Base-by-base conservation (phyloP, 176 grass and related monocot genomes). In the Hsuehochloa calcarea region DNA sequence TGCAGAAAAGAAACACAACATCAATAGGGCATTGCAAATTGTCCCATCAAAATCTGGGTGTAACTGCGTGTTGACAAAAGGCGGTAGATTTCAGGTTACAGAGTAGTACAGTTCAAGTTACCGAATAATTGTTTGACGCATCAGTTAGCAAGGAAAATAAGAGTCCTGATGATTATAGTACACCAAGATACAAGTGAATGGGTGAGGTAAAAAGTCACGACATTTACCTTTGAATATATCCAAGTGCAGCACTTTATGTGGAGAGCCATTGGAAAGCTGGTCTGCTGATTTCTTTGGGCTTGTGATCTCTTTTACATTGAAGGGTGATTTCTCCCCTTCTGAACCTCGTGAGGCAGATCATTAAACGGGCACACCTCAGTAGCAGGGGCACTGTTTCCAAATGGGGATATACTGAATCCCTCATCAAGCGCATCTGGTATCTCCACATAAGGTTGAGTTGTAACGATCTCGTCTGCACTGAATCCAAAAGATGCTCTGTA, bases 401-500 rank as follows among this genome's bases (percentile, higher is more conserved):
- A 99, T 35, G 96, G 96, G 70, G 84, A 96, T 80, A 99, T 99
- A 51, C 91, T 96, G 74, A 99, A 99, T 43, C 91, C 95, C 49
- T 94, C 96, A 25, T 99, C 96, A 67, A 85, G 65, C 6, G 79
- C 87, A 80, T 99, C 91, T 68, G 96, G 84, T 81, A 99, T 80
- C 75, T 87, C 90, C 55, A 82, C 87, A 85, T 96, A 89, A 86
- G 87, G 65, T 66, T 93, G 93, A 52, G 89, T 91, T 73, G 94
- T 90, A 22, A 82, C 82, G 20, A 99, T 92, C 85, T 99, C 96
- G 79, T 99, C 96, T 4, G 96, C 96, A 88, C 96, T 99, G 69
- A 99, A 99, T 26, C 96, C 96, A 75, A 99, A 99, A n/a, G 96
- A 99, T 73, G 96, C 96, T 89, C 96, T 94, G 88, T 99, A 99